Evolutionary conservation across 805 yeast genomes (phyloP).

Genomic region (Metschnikowia reukaufii): DNA sequence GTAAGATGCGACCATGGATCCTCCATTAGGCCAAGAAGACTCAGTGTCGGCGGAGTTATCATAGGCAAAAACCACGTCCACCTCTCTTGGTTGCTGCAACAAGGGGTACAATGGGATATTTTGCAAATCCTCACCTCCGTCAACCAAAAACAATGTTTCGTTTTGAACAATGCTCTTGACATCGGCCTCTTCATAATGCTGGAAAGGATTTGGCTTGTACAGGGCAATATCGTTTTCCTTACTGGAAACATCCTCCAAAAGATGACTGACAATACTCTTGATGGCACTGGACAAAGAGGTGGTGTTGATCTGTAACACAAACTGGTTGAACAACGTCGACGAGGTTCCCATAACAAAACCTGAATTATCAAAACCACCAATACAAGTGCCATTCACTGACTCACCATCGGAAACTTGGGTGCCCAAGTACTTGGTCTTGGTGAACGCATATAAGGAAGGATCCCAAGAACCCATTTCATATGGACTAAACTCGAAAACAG

Average conservation of each 20-base stretch:
- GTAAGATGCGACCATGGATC: conserved; percentile 37
- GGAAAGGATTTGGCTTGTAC: conserved; percentile 43
- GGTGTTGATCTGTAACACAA: conserved; percentile 26
- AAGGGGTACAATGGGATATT: conserved; percentile 43
- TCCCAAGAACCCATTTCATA: conserved; percentile 82
- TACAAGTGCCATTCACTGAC: conserved; percentile 50
- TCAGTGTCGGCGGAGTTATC: conserved; percentile 38
- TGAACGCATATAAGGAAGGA: conserved; percentile 63
- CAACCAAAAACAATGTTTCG: conserved; percentile 37
- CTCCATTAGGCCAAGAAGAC: conserved; percentile 45
- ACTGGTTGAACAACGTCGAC: conserved; percentile 38
- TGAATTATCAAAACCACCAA: conserved; percentile 70
- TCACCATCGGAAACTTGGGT: conserved; percentile 60
- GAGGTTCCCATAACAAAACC: conserved; percentile 44
- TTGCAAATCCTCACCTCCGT: conserved; percentile 46
- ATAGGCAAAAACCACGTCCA: conserved; percentile 44
- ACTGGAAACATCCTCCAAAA: conserved; percentile 27
- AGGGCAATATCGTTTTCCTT: conserved; percentile 38
- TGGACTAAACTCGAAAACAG: conserved; percentile 40
- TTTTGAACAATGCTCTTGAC: conserved; percentile 25
- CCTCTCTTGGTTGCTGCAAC: conserved; percentile 34
- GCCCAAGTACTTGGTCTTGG: conserved; percentile 69
- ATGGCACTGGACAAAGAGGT: conserved; percentile 25
- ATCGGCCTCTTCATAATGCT: conserved; percentile 21
- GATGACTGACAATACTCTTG: conserved; percentile 24